Base-by-base conservation (phyloP, 129 eudicot species). In the Helianthus tuberosus region DNA sequence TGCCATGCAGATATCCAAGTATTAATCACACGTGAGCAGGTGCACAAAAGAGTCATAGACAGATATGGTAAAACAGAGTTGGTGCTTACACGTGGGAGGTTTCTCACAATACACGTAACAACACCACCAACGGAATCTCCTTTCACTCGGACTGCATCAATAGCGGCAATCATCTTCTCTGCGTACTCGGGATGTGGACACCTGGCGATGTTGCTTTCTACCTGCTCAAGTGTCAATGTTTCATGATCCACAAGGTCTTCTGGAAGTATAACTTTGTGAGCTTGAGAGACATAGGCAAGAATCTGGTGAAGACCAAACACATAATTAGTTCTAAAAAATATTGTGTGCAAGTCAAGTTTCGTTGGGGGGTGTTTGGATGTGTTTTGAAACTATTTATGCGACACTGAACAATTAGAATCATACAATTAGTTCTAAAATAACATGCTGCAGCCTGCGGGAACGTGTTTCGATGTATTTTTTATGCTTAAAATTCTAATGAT, bases 41-140 rank as follows among this genome's bases (percentile, higher is more conserved):
- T 47, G 36, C 38, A 12, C 55, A 68, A 5, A 90, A 49, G 87
- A 93, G 59, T 90, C 87, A 20, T 20, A 20, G 58, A 43, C 71
- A 41, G 23, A 20, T 17, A 69, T 50, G 25, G 55, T 35, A 73
- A 76, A 95, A 69, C 92, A 77, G 87, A 82, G 77, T 87, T 16
- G 36, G 66, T 16, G 44, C 90, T 88, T 87, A 95, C 99, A 76
- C 97, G 85, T 57, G 99, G 97, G 47, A 78, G 87, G 80, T 91
- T 91, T 75, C 96, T 90, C 32, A 85, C 99, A 68, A 95, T 87
- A 86, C 99, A 95, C 9, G 97, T 95, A 16, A 95, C 97, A 46
- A 95, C 99, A 78, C 99, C 99, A 27, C 99, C 99, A 59, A 95
- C 94, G 25, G 99, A 95, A 80, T 95, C 99, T 52, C 99, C 99